phyloP scores from a whole-genome alignment of 1,284 basidiomycete species.

The Apiotrichum mycotoxinovorans region DNA sequence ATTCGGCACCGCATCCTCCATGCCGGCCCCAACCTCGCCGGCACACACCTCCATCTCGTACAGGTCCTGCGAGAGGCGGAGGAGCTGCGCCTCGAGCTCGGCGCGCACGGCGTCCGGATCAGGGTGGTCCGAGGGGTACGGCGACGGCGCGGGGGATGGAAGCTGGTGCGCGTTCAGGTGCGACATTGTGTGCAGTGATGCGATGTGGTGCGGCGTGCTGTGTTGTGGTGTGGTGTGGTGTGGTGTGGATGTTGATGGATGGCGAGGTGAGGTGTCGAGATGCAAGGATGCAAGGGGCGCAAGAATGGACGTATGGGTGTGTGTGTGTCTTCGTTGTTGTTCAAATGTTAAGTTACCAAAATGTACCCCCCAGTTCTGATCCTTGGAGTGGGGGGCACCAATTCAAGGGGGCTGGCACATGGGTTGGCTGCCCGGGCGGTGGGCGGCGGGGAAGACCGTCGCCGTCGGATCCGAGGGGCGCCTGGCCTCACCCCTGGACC shows the following conservation, averaged over 20 bases:
- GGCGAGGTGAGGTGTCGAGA: too few relatives aligned
- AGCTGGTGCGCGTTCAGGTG: slow-evolving; percentile 13
- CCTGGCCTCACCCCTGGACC: too few relatives aligned
- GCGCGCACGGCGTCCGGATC: slow-evolving; percentile 32
- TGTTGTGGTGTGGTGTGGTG: background rate
- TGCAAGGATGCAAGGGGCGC: too few relatives aligned
- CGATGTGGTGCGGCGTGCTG: background rate
- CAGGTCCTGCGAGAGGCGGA: slow-evolving; percentile 39
- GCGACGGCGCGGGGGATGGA: slow-evolving; percentile 38
- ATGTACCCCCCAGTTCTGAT: too few relatives aligned
- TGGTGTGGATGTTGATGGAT: background rate
- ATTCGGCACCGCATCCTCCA: slow-evolving; percentile 35
- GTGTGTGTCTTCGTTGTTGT: too few relatives aligned
- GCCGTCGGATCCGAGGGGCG: too few relatives aligned
- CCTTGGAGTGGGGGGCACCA: too few relatives aligned
- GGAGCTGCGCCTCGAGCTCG: slow-evolving; percentile 33
- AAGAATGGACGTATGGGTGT: too few relatives aligned
- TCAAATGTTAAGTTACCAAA: too few relatives aligned
- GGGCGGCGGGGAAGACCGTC: too few relatives aligned
- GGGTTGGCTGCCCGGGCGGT: too few relatives aligned
- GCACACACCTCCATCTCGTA: slow-evolving; percentile 48
- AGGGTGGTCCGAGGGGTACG: slow-evolving; percentile 12
- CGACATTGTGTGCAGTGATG: slow-evolving; percentile 21
- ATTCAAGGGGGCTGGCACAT: too few relatives aligned
- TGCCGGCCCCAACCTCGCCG: slow-evolving; percentile 37